These are phyloP conservation scores for Suhomyces ambrosiae DNA, from an alignment of 1,139 yeast species.

Conservation along the genomic window DNA sequence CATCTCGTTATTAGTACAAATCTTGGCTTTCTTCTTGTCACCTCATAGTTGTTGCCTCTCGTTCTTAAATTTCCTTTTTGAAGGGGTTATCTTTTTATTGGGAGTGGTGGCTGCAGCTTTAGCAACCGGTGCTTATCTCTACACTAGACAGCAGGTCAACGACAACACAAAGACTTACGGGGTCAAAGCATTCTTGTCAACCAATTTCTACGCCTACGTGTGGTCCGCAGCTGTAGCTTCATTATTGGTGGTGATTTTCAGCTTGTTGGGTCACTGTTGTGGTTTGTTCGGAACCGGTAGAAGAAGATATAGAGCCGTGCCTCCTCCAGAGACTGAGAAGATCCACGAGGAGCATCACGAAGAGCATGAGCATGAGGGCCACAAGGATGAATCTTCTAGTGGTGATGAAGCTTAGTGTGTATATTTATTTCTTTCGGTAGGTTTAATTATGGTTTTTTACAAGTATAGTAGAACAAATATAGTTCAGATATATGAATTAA, in stretches of 20 bases:
- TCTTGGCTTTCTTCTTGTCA: conserved; percentile 41
- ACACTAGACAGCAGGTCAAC: conserved; percentile 36
- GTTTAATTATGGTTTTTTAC: neutral
- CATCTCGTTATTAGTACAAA: conserved; percentile 38
- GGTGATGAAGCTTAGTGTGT: conserved; percentile 5
- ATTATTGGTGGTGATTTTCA: conserved; percentile 34
- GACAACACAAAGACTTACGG: conserved; percentile 34
- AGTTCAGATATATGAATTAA: too few relatives aligned
- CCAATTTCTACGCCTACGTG: conserved; percentile 43
- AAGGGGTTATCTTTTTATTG: conserved; percentile 33
- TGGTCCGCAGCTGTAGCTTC: conserved; percentile 48
- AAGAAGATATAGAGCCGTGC: conserved; percentile 30
- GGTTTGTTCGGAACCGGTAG: conserved; percentile 43
- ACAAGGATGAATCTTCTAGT: conserved; percentile 12
- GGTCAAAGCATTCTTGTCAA: conserved; percentile 39
- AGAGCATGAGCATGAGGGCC: conserved; percentile 19
- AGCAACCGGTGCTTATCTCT: conserved; percentile 37
- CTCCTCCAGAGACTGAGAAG: conserved; percentile 13
- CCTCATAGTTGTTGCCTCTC: conserved; percentile 44
- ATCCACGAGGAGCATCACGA: conserved; percentile 33
- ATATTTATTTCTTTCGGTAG: conserved; percentile 7
- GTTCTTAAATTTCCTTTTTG: conserved; percentile 42
- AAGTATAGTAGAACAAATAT: neutral
- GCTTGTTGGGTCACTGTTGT: conserved; percentile 47
- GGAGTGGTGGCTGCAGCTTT: conserved; percentile 38